Conservation (phyloP, 495 filamentous ascomycete genomes). For the Penicillium cinerascens region DNA sequence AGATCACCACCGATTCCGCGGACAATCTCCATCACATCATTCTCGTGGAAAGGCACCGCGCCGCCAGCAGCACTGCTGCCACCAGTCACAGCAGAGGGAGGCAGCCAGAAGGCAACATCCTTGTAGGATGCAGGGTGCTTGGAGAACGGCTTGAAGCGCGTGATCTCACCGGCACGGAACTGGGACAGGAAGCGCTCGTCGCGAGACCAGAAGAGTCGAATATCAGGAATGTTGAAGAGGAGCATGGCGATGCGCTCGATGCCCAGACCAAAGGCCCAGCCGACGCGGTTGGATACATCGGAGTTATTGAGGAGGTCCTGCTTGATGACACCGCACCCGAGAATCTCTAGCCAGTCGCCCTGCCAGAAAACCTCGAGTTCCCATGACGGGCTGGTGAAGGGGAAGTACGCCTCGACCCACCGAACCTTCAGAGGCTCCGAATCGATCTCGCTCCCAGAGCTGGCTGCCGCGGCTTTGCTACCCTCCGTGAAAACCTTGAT, state of each 20-base stretch:
- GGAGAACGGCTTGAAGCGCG: slow-evolving; percentile 78
- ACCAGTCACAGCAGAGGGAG: slow-evolving; percentile 40
- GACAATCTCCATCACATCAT: slow-evolving; percentile 95
- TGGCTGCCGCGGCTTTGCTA: slow-evolving; percentile 57
- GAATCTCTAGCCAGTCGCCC: slow-evolving; percentile 89
- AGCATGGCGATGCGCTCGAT: slow-evolving; percentile 95
- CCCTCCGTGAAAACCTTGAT: slow-evolving; percentile 83
- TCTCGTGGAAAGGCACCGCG: slow-evolving; percentile 69
- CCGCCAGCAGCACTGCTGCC: slow-evolving; percentile 51
- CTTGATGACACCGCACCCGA: slow-evolving; percentile 88
- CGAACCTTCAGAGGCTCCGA: slow-evolving; percentile 74
- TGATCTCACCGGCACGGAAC: slow-evolving; percentile 66
- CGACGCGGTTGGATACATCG: slow-evolving; percentile 67
- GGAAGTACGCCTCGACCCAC: slow-evolving; percentile 96
- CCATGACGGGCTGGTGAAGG: slow-evolving; percentile 92
- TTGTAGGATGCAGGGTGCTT: slow-evolving; percentile 84
- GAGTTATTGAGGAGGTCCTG: slow-evolving; percentile 77
- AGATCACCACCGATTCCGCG: slow-evolving; percentile 72
- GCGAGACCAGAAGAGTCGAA: slow-evolving; percentile 92
- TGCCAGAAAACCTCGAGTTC: slow-evolving; percentile 95
- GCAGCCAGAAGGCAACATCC: slow-evolving; percentile 93
- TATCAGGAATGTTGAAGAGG: slow-evolving; percentile 91
- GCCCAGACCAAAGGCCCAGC: slow-evolving; percentile 95
- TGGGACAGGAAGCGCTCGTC: slow-evolving; percentile 80
- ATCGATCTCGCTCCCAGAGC: slow-evolving; percentile 41